Base-by-base conservation (phyloP, 2,329 filamentous ascomycete species). In the Paecilomyces variotii region DNA sequence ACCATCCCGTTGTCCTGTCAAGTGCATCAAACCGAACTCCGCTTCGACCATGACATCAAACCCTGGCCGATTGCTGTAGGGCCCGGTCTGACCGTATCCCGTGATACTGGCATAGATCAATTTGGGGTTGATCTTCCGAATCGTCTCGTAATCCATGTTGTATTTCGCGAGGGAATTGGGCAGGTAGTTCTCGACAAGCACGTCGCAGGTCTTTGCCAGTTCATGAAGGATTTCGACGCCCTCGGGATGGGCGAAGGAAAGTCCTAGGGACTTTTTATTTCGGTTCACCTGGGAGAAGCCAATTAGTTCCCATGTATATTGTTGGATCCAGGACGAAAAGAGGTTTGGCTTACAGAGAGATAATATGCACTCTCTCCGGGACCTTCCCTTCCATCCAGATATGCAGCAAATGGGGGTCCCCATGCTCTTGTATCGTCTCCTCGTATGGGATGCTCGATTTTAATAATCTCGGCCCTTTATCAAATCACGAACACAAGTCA, bases 21-120 rank as follows among this genome's bases (percentile, higher is more conserved):
- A 97, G 76, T 99, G 94, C 94, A 99, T 99, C 58, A 99, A 78
- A 0, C 94, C 94, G 77, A 99, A 92, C 72, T 97, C 94, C 60
- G 94, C 94, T 78, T 99, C 94, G 11, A 99, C 93, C 93, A 99
- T 99, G 65, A 99, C 94, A 75, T 99, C 94, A 79, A 97, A 99
- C 4, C 94, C 94, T 2, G 94, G 91, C 12, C 94, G 84, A 62
- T 87, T 84, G 4, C 87, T 85, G 74, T 96, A 96, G 0, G 94
- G 94, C 0, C 94, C 94, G 0, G 90, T 96, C 72, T 99, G 94
- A 2, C 94, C 94, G 70, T 97, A 99, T 0, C 94, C 94, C 0
- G 94, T 99, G 67, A 99, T 96, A 65, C 91, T 96, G 12, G 93
- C 91, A 70, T 99, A 99, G 65, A 99, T 90, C 53, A 99, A 80